Evolutionary conservation across 2,329 filamentous ascomycete species (phyloP), one percentile per base, ranked within the genome.

Genomic region (Exophiala sp.): DNA sequence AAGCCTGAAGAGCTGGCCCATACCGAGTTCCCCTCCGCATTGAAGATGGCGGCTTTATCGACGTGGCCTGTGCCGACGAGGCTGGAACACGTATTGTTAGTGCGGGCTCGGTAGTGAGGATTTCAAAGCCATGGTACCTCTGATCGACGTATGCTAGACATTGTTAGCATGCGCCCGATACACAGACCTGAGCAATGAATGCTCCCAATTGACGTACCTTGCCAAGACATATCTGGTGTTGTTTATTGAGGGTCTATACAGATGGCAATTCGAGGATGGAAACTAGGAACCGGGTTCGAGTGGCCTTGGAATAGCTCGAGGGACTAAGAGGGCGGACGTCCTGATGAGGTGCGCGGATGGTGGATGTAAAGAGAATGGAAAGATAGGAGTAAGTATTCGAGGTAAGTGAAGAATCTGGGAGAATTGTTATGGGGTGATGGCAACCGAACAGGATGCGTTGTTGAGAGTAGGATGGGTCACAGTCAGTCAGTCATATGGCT

Each of bases 31-130:
- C 90, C 89, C 64, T 87, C 87, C 62, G 75, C 76, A 73, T 87
- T 91, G 78, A 94, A 84, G 71, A 96, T 91, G 69, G 88, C 88
- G 66, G 82, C 91, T 77, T 90, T 86, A 77, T 94, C 87, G 68
- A 95, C 75, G 71, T 91, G 86, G 68, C 85, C 85, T 66, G 81
- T 85, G 75, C 80, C 86, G 68, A 95, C 82, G 66, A 96, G 84
- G 82, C 90, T 95, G 39, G 29, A 49, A 32, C 14, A 32, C 52
- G 35, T 10, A 14, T 7, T 38, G 36, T 48, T 45, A 48, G 48
- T 46, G 3, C 12, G 48, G 36, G 24, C 7, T 36, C 12, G 32
- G 10, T 36, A 45, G 12, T 35, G 14, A 14, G 21, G 34, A 21
- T 20, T 14, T 18, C 20, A 10, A 35, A 41, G 3, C 8, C 18